Percentiles rank a stretch among this genome's conserved stretches.
Evolutionary conservation across 345 rosid species (phyloP).

Genomic region (Balakata baccata): DNA sequence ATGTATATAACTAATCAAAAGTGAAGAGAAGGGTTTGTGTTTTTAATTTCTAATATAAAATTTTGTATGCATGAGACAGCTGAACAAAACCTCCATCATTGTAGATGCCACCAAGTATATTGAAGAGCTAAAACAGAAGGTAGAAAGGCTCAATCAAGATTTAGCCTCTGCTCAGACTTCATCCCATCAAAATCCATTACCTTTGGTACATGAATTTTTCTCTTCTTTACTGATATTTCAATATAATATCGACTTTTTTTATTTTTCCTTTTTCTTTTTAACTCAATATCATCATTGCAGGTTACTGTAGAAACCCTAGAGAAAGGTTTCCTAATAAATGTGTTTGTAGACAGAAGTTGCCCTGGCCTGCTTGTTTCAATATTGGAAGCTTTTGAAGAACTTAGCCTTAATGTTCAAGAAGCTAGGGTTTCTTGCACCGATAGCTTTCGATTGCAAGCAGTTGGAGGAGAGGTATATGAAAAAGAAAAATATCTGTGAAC

Average conservation of each 20-base stretch:
- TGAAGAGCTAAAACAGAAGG: conserved; percentile 66
- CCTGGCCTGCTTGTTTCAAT: conserved; percentile 75
- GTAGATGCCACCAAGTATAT: conserved; percentile 85
- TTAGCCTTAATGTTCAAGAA: conserved; percentile 70
- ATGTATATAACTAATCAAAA: not conserved
- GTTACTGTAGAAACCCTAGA: conserved; percentile 81
- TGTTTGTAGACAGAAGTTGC: conserved; percentile 55
- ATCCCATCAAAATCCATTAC: conserved; percentile 28
- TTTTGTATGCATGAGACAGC: conserved; percentile 35
- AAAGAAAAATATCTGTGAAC: too few species aligned
- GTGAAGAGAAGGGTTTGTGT: too few species aligned
- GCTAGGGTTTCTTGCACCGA: conserved; percentile 96
- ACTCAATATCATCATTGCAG: conserved; percentile 27
- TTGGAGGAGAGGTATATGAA: conserved; percentile 63
- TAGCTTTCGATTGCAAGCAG: conserved; percentile 62
- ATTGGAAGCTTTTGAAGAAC: conserved; percentile 78
- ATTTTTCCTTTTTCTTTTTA: not conserved
- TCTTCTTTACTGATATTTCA: not conserved
- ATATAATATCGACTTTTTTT: not conserved
- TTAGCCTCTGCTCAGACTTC: conserved; percentile 41
- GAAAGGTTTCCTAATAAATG: conserved; percentile 69
- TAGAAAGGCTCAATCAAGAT: conserved; percentile 57
- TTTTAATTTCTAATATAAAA: not conserved
- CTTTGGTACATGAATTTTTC: conserved; percentile 31
- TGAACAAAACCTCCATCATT: conserved; percentile 57